Percentiles rank a stretch among this genome's conserved stretches.
These are phyloP conservation scores for Cenchrus purpureus DNA, from an alignment of 176 grass and related monocot genomes.

Conservation along the genomic window DNA sequence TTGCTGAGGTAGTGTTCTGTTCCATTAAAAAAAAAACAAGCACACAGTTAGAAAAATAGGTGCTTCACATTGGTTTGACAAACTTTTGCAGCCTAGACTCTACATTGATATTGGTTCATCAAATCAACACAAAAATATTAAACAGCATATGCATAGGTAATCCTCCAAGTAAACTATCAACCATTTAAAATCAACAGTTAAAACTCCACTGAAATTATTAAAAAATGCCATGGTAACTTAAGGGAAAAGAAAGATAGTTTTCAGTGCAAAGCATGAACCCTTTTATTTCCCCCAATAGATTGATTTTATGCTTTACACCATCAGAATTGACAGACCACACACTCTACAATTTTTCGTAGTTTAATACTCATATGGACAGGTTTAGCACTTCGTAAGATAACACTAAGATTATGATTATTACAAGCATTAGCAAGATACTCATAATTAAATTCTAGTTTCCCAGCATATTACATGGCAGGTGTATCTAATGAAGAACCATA, in stretches of 20 bases:
- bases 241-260: neutral
- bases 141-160: constrained; percentile 3
- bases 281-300: constrained; percentile 9
- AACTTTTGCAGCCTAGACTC: neutral
- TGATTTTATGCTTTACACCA: neutral
- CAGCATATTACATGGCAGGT: neutral
- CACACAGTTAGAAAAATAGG: neutral
- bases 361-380: neutral
- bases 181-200: neutral
- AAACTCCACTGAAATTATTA: constrained; percentile 2
- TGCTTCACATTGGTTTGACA: constrained; percentile 7
- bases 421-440: neutral
- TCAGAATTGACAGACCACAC: neutral
- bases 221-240: neutral
- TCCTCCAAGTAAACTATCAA: constrained; percentile 1
- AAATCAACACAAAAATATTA: neutral
- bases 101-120: constrained; percentile 13
- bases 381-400: constrained; percentile 20
- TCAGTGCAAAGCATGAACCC: neutral
- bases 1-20: constrained; percentile 69
- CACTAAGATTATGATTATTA: neutral
- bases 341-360: neutral
- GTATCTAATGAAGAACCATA: constrained; percentile 20
- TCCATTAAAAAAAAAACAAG: constrained; percentile 22
- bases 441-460: constrained; percentile 4